phyloP scores from a whole-genome alignment of 1,284 basidiomycete genomes.

The Rhodotorula sp. region DNA sequence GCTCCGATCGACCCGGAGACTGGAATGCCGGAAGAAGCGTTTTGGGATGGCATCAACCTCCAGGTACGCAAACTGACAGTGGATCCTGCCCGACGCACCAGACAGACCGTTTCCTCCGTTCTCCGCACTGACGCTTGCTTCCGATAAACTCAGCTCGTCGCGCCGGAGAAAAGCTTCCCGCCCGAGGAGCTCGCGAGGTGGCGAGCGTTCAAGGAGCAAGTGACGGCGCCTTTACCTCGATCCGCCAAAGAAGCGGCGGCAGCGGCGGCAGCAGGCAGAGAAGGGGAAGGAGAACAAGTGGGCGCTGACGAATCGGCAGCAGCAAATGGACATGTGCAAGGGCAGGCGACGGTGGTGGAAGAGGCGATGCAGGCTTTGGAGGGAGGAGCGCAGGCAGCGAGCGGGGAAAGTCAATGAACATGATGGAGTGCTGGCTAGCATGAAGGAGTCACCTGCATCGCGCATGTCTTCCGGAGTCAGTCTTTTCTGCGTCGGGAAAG shows the following conservation, averaged over 20 bases:
- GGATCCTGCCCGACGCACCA: no score
- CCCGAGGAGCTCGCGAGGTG: background rate
- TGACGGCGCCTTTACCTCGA: no score
- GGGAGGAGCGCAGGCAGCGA: no score
- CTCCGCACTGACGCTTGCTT: no score
- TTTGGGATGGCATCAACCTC: slow-evolving; percentile 39
- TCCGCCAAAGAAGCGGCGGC: no score
- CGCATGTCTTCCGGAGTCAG: no score
- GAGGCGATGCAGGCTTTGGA: background rate
- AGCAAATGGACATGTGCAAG: background rate
- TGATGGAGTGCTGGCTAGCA: background rate
- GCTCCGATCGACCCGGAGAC: background rate
- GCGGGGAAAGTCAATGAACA: background rate
- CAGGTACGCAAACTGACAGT: slow-evolving; percentile 1
- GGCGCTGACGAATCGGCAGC: background rate
- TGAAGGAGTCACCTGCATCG: no score
- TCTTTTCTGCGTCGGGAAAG: no score
- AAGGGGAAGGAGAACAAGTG: no score
- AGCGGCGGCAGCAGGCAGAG: no score
- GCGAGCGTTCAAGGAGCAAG: slow-evolving; percentile 1
- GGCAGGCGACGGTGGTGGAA: background rate
- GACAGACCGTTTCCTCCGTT: no score
- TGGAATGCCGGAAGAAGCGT: slow-evolving; percentile 12
- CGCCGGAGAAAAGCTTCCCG: background rate
- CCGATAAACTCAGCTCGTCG: no score